These are phyloP conservation scores for Pharnaceum exiguum DNA, from an alignment of 148 eudicot genomes.

Conservation along the genomic window DNA sequence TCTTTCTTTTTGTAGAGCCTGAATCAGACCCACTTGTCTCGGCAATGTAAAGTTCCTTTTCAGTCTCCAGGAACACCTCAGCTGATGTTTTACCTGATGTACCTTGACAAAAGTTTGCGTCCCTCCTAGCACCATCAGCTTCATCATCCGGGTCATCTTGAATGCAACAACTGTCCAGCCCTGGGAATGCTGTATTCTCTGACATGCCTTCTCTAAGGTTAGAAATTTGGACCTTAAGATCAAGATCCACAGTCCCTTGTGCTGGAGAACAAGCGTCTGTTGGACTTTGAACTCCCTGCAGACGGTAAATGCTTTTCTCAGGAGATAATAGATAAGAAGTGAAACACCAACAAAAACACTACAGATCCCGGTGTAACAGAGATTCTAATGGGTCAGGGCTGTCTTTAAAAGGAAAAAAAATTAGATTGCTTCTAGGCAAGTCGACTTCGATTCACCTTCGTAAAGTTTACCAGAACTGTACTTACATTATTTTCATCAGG, in stretches of 20 bases:
- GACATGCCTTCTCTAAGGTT: slow-evolving; percentile 49
- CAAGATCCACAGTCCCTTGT: slow-evolving; percentile 23
- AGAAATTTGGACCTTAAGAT: slow-evolving; percentile 26
- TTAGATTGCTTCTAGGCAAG: too few species aligned
- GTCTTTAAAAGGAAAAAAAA: too few species aligned
- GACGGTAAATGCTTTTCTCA: slow-evolving; percentile 10
- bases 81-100: slow-evolving; percentile 22
- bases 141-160: slow-evolving; percentile 30
- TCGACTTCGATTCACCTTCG: too few species aligned
- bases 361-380: too few species aligned
- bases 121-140: slow-evolving; percentile 30
- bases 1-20: slow-evolving; percentile 58
- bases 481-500: slow-evolving; percentile 43
- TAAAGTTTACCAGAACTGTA: slow-evolving; percentile 47
- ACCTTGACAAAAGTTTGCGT: slow-evolving; percentile 23
- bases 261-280: slow-evolving; percentile 34
- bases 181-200: slow-evolving; percentile 49
- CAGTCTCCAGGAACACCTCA: slow-evolving; percentile 27
- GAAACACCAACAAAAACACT: background rate
- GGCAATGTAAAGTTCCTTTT: slow-evolving; percentile 35
- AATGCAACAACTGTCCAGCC: slow-evolving; percentile 27
- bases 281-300: slow-evolving; percentile 48
- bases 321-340: background rate
- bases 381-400: too few species aligned
- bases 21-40: slow-evolving; percentile 81